Conservation (phyloP, 768 basidiomycete genomes). For the Boletus rubropictus region DNA sequence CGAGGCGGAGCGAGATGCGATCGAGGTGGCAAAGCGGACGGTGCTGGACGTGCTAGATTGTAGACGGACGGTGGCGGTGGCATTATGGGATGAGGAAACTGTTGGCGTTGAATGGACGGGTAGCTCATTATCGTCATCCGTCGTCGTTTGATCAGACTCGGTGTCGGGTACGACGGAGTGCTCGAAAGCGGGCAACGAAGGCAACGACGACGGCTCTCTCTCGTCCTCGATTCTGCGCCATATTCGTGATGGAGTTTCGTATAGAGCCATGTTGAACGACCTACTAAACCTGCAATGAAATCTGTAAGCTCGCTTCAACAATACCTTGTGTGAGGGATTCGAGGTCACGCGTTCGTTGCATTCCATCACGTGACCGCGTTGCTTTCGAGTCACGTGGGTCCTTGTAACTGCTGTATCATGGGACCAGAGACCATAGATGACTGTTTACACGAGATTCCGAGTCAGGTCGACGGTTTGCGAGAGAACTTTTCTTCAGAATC, state of each 20-base stretch:
- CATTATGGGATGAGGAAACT: constrained; percentile 43
- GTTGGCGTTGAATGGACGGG: constrained; percentile 68
- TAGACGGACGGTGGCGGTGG: constrained; percentile 45
- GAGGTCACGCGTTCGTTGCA: constrained; percentile 18
- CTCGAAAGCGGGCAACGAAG: constrained; percentile 68
- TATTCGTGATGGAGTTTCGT: constrained; percentile 81
- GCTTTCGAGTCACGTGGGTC: not conserved
- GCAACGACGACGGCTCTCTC: constrained; percentile 75
- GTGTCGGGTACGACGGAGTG: constrained; percentile 46
- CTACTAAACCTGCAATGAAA: constrained; percentile 2
- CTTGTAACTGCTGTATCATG: too few relatives aligned
- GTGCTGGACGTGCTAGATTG: constrained; percentile 48
- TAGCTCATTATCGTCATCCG: constrained; percentile 39
- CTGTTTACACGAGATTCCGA: not conserved
- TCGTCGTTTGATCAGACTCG: constrained; percentile 33
- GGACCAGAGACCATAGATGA: not conserved
- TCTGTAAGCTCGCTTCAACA: not conserved
- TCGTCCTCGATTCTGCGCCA: constrained; percentile 81
- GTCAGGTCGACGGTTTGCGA: not conserved
- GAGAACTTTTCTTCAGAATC: too few relatives aligned
- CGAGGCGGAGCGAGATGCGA: constrained; percentile 39
- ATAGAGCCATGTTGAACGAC: constrained; percentile 37
- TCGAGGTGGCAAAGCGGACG: constrained; percentile 47
- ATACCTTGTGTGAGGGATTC: not conserved
- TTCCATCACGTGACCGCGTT: constrained; percentile 24